Evolutionary conservation across 805 yeast species (phyloP), one percentile per base, ranked within the genome.

Genomic region (Saturnispora gosingensis): DNA sequence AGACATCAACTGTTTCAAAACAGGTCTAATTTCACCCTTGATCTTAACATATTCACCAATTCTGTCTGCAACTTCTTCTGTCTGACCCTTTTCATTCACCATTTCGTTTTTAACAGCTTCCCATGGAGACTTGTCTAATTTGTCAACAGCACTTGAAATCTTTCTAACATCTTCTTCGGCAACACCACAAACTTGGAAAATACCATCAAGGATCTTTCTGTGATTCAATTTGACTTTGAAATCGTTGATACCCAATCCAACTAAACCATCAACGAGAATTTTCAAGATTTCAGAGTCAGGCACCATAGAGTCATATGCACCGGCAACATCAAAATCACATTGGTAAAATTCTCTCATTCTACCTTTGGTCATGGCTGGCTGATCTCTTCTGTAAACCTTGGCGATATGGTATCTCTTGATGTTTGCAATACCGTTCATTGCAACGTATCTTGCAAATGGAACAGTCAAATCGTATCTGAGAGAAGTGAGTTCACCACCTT

Each of bases 331-430:
- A 62, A 93, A 87, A 72, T 93, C 99, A 75, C 99, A 93, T 72
- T 93, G 99, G 70, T 93, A 93, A 64, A 93, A 93, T 71, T 93
- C 99, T 78, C 99, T 86, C 99, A 93, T 93, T 71, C 99, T 81
- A 55, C 99, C 99, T 71, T 93, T 93, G 48, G 98, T 91, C 99
- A 93, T 93, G 8, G 99, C 99, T 5, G 99, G 99, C 71, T 93
- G 99, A 67, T 93, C 99, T 72, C 99, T 85, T 74, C 99, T 83
- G 72, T 93, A 93, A 50, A 93, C 99, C 69, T 93, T 93, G 60
- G 99, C 99, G 58, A 93, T 88, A 72, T 93, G 99, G 67, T 82
- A 93, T 66, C 99, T 79, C 72, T 93, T 93, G 70, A 93, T 91
- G 64, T 75, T 80, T 60, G 88, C 83, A 55, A 93, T 80, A 61